Base-by-base conservation (phyloP, 768 basidiomycete species). In the Brasilioporus rufonigricans region DNA sequence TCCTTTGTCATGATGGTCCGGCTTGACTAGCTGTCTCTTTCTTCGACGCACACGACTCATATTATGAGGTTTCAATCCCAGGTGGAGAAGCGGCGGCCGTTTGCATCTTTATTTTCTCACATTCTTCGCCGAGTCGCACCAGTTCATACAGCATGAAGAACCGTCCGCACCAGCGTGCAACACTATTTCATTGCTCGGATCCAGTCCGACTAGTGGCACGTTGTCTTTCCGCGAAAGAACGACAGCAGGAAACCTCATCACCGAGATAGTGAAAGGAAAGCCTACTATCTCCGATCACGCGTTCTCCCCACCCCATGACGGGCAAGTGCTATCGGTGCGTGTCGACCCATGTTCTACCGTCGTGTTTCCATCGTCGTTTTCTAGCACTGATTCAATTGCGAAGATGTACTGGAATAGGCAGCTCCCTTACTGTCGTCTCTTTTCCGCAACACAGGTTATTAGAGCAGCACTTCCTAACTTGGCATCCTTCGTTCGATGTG, bases 301-400 rank as follows among this genome's bases (percentile, higher is more conserved):
- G 56, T 23, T 65, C 64, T 47, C 59, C 56, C 38, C 57, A 69
- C 47, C n/a, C 27, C 29, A 76, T 81, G 9, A 62, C 85, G 32
- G 85, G 84, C 9, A 81, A 44, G 85, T 0, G 63, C 83, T 36
- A 19, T 36, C 23, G 24, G 84, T 55, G 76, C 39, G 76, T 48
- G 77, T 86, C 29, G 29, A 21, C 29, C 44, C 38, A 31, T 44
- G 38, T 29, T 49, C 24, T 27, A 38, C 29, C 10, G 40, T 54
- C 38, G 53, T 46, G 38, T 58, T 43, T 53, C 39, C 43, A 27
- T 45, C 19, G 31, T 47, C 39, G 50, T 53, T 59, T 33, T 59
- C 52, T 48, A 56, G 45, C 58, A 50, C 31, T 19, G 50, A 50
- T 57, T 49, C 53, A 5, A 53, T 47, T 56, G 35, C 50, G 53